Evolutionary conservation across 192 early-diverging fungal genomes (phyloP).

Genomic region (Coemansia sp.): DNA sequence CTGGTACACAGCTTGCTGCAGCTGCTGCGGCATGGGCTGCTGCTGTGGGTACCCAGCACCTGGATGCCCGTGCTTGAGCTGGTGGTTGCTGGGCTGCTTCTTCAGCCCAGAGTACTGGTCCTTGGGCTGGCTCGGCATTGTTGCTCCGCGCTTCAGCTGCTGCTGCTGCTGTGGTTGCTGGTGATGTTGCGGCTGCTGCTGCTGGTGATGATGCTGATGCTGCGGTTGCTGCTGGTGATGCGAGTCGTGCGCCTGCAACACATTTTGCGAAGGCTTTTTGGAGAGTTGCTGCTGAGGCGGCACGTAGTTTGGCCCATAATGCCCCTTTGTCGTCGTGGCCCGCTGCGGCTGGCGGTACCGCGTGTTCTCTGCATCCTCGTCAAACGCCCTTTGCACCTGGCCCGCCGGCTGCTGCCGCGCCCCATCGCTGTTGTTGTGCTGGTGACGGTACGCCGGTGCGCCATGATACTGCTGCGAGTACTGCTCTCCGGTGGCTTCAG

Average conservation of each 20-base stretch:
- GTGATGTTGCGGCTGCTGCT: slow-evolving; percentile 15
- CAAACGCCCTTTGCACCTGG: slow-evolving; percentile 38
- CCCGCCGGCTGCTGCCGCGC: slow-evolving; percentile 41
- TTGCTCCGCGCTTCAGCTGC: slow-evolving; percentile 38
- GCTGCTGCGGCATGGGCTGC: slow-evolving; percentile 19
- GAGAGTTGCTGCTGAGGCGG: slow-evolving; percentile 15
- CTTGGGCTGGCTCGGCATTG: slow-evolving; percentile 28
- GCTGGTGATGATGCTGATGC: too few relatives aligned
- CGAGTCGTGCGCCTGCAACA: slow-evolving; percentile 6
- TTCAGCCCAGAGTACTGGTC: slow-evolving; percentile 24
- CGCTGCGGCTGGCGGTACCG: slow-evolving; percentile 48
- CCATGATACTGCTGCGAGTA: slow-evolving; percentile 29
- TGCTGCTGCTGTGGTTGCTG: not conserved
- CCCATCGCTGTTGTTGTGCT: slow-evolving; percentile 40
- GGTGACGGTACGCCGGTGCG: slow-evolving; percentile 44
- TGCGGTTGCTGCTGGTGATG: slow-evolving; percentile 28
- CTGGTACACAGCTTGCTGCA: slow-evolving; percentile 13
- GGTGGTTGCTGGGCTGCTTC: slow-evolving; percentile 51
- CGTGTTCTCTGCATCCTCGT: slow-evolving; percentile 47
- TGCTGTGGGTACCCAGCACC: slow-evolving; percentile 32
- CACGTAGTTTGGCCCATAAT: slow-evolving; percentile 36
- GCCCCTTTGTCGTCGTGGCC: slow-evolving; percentile 33
- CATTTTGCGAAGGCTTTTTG: slow-evolving; percentile 22
- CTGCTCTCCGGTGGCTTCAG: slow-evolving; percentile 32
- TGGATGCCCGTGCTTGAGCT: slow-evolving; percentile 37